Percentiles rank a stretch among this genome's conserved stretches.
These are phyloP conservation scores for Nakaseomyces sp. DNA, from an alignment of 1,139 yeast genomes.

Conservation along the genomic window DNA sequence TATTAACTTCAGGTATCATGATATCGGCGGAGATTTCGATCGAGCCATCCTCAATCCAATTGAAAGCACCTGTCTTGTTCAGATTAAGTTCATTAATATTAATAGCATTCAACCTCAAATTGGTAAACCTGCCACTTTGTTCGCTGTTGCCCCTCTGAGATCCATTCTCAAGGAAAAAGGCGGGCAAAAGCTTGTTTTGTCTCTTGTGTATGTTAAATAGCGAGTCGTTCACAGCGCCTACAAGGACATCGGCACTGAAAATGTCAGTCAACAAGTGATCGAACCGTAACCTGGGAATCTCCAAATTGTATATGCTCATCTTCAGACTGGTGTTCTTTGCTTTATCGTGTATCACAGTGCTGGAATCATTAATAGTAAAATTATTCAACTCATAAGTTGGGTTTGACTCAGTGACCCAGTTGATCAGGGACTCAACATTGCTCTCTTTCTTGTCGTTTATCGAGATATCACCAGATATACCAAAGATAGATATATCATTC, in stretches of 20 bases:
- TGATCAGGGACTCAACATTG: constrained; percentile 11
- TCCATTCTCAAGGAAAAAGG: background rate
- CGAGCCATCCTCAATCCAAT: constrained; percentile 64
- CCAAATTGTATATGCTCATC: constrained; percentile 55
- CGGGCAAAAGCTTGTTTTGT: constrained; percentile 37
- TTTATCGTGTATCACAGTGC: constrained; percentile 38
- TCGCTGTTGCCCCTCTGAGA: background rate
- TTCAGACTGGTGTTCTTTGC: constrained; percentile 34
- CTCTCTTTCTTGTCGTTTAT: constrained; percentile 36
- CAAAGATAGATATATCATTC: constrained; percentile 52
- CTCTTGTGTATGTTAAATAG: constrained; percentile 65
- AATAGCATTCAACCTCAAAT: constrained; percentile 53
- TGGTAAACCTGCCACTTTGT: constrained; percentile 38
- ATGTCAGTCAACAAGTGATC: constrained; percentile 54
- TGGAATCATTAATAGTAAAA: constrained; percentile 49
- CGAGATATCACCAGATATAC: constrained; percentile 41
- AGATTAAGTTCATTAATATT: constrained; percentile 40
- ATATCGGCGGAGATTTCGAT: constrained; percentile 65
- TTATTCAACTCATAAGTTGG: constrained; percentile 42
- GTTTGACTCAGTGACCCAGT: constrained; percentile 27
- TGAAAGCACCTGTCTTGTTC: constrained; percentile 34
- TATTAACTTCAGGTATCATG: constrained; percentile 48
- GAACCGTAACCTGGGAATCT: constrained; percentile 51
- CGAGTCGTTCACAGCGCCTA: constrained; percentile 66
- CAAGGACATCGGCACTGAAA: constrained; percentile 58